Percentiles rank a stretch among this genome's conserved stretches.
Conservation (phyloP, 2,329 filamentous ascomycete genomes). For the Microsporum ferrugineum region DNA sequence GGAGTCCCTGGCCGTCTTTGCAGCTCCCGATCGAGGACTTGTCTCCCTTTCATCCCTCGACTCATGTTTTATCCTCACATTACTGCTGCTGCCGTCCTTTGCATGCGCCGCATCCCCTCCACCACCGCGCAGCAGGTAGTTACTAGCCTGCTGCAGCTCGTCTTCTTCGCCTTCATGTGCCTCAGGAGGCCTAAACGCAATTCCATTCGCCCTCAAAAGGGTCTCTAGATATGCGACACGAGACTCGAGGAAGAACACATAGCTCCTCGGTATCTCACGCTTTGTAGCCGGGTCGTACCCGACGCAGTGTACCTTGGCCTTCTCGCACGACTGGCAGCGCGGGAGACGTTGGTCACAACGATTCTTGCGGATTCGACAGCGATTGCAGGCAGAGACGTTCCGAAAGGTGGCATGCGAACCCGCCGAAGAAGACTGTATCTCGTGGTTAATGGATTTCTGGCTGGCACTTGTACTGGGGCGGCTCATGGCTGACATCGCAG, state of each 20-base stretch:
- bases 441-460: slow-evolving; percentile 12
- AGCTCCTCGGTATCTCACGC: slow-evolving; percentile 81
- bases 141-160: neutral
- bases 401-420: slow-evolving; percentile 48
- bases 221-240: slow-evolving; percentile 73
- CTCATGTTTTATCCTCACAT: slow-evolving; percentile 9
- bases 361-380: slow-evolving; percentile 85
- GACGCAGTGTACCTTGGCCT: slow-evolving; percentile 81
- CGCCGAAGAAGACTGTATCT: slow-evolving; percentile 15
- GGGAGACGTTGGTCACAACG: slow-evolving; percentile 88
- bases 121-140: neutral
- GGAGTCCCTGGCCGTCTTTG: slow-evolving; percentile 5
- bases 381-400: slow-evolving; percentile 89
- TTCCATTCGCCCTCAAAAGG: slow-evolving; percentile 55
- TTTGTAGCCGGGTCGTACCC: slow-evolving; percentile 96
- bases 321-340: slow-evolving; percentile 82
- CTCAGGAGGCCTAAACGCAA: slow-evolving; percentile 59
- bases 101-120: neutral
- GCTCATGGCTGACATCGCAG: neutral
- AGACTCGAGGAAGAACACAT: slow-evolving; percentile 89
- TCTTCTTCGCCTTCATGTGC: slow-evolving; percentile 48
- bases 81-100: neutral
- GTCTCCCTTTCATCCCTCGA: neutral
- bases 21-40: neutral
- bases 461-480: neutral